These are phyloP conservation scores for Phytophthora chlamydospora DNA, from an alignment of 352 stramenopile species.

Conservation along the genomic window DNA sequence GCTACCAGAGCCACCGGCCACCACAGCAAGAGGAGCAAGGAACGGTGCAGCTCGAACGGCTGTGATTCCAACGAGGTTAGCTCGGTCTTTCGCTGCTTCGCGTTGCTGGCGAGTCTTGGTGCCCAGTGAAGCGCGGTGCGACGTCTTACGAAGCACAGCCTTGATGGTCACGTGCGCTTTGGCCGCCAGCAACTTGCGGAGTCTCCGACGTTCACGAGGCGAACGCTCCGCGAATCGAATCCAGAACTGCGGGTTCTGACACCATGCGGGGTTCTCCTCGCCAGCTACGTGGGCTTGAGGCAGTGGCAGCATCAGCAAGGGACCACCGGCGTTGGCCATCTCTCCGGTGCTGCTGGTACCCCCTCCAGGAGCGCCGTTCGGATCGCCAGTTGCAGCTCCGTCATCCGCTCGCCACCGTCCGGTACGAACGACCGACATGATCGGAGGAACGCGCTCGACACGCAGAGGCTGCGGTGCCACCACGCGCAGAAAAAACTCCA, in stretches of 20 bases:
- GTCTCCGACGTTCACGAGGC: conserved; percentile 18
- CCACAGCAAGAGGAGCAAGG: conserved; percentile 8
- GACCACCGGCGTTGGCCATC: conserved; percentile 74
- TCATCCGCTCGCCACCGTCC: conserved; percentile 72
- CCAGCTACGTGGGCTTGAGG: conserved; percentile 42
- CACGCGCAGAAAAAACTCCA: conserved; percentile 91
- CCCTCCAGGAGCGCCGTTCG: conserved; percentile 40
- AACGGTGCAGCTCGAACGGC: conserved; percentile 40
- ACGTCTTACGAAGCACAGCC: conserved; percentile 73
- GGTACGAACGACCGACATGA: conserved; percentile 65
- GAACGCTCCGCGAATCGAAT: conserved; percentile 52
- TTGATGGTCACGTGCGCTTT: conserved; percentile 72
- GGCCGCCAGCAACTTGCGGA: conserved; percentile 33
- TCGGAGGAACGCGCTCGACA: conserved; percentile 74
- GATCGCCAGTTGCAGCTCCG: conserved; percentile 31
- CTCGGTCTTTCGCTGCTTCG: conserved; percentile 64
- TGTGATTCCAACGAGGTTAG: conserved; percentile 67
- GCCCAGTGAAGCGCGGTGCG: conserved; percentile 45
- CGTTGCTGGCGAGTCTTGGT: conserved; percentile 56
- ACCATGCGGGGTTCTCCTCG: conserved; percentile 71
- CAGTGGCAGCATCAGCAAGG: conserved; percentile 49
- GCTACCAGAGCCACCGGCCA: conserved; percentile 20
- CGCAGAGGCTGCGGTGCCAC: conserved; percentile 77
- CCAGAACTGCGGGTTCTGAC: conserved; percentile 92
- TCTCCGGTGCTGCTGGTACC: conserved; percentile 47